These are phyloP conservation scores for Liquidambar formosana DNA, from an alignment of 164 flowering plant genomes.

Conservation along the genomic window DNA sequence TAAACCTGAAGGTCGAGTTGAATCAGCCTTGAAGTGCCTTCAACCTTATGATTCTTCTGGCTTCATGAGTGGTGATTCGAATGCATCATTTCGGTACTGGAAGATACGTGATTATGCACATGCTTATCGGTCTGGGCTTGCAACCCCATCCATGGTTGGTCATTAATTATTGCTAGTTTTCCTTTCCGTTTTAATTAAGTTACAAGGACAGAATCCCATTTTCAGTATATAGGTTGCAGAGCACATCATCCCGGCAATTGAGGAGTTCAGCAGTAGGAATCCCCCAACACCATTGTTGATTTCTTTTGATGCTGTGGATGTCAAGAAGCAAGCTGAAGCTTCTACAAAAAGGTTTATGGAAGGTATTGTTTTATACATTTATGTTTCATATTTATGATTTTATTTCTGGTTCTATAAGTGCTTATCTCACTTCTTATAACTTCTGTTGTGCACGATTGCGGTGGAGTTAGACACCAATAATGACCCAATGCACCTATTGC, in stretches of 20 bases:
- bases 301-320: conserved; percentile 65
- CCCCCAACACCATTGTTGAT: conserved; percentile 68
- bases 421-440: background rate
- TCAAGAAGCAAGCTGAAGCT: conserved; percentile 91
- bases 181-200: conserved; percentile 8
- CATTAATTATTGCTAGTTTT: background rate
- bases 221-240: conserved; percentile 72
- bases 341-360: conserved; percentile 86
- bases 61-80: conserved; percentile 33
- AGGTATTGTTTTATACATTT: conserved; percentile 43
- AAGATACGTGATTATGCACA: conserved; percentile 88
- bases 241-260: conserved; percentile 62
- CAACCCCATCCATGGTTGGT: conserved; percentile 75
- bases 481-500: background rate
- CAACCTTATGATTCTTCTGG: conserved; percentile 67
- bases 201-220: conserved; percentile 7
- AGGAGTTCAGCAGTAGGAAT: conserved; percentile 54
- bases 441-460: background rate
- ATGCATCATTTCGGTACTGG: conserved; percentile 70
- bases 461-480: background rate
- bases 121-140: conserved; percentile 69
- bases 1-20: conserved; percentile 62
- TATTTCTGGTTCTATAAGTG: background rate
- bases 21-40: conserved; percentile 67
- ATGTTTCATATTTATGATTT: background rate